These are phyloP conservation scores for Dothistroma pini DNA, from an alignment of 2,329 filamentous ascomycete genomes.

Conservation along the genomic window DNA sequence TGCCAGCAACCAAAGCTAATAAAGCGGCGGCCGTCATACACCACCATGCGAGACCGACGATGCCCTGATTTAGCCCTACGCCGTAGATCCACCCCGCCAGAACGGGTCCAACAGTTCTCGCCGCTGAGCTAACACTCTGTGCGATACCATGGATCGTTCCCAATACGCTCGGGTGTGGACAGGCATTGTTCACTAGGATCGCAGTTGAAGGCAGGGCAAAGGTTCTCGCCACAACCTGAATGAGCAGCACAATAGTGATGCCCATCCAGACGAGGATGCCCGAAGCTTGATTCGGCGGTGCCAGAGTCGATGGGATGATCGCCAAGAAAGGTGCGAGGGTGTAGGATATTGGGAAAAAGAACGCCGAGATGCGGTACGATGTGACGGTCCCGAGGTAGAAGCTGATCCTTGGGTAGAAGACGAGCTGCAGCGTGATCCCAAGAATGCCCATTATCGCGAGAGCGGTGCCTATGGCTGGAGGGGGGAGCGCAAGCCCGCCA, in stretches of 20 bases:
- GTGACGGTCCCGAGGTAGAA: slow-evolving; percentile 41
- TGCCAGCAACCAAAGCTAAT: slow-evolving; percentile 55
- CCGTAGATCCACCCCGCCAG: slow-evolving; percentile 53
- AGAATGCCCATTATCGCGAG: slow-evolving; percentile 48
- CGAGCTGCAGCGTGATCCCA: slow-evolving; percentile 45
- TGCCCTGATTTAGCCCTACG: slow-evolving; percentile 48
- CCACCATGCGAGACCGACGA: slow-evolving; percentile 59
- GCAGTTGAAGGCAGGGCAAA: slow-evolving; percentile 56
- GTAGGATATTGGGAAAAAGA: slow-evolving; percentile 47
- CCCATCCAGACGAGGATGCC: slow-evolving; percentile 43
- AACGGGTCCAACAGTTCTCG: slow-evolving; percentile 54
- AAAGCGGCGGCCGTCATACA: slow-evolving; percentile 51
- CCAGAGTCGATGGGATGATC: slow-evolving; percentile 38
- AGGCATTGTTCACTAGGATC: slow-evolving; percentile 59
- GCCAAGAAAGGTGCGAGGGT: slow-evolving; percentile 43
- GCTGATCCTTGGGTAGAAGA: slow-evolving; percentile 44
- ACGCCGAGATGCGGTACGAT: slow-evolving; percentile 41
- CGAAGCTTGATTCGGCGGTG: slow-evolving; percentile 40
- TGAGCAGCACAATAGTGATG: slow-evolving; percentile 40
- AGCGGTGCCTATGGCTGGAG: slow-evolving; percentile 46
- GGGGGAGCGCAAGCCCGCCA: slow-evolving; percentile 47
- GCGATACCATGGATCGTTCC: slow-evolving; percentile 58
- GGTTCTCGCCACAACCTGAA: slow-evolving; percentile 47
- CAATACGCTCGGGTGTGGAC: slow-evolving; percentile 54
- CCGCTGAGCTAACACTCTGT: slow-evolving; percentile 53